Base-by-base conservation (phyloP, 2,329 filamentous ascomycete species). In the Malbranchea zuffiana region DNA sequence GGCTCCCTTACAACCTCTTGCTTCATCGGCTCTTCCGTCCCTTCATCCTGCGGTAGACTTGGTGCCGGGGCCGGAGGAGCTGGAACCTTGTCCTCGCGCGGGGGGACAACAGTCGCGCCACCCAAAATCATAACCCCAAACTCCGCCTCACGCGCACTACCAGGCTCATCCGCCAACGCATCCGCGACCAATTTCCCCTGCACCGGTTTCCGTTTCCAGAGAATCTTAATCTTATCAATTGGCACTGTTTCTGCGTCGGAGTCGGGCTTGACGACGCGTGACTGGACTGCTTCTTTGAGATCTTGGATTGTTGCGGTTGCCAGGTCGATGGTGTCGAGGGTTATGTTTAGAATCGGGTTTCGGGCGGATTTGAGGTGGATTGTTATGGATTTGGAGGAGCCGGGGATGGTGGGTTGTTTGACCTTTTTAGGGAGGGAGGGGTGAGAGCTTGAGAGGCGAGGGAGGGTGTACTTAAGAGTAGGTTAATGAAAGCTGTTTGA, bases 101-200 rank as follows among this genome's bases (percentile, higher is more conserved):
- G 32, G 11, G 39, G 29, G 1, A 64, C 49, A n/a, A 60, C 57
- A 16, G 63, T 62, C 15, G 69, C 74, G 10, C 84, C 86, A 3
- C 81, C 82, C 55, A 94, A 75, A 13, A 95, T 71, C 86, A 96
- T 96, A 38, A 95, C 72, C 1, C 76, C 76, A 44, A 96, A 78
- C 57, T 94, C 86, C 0, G 88, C 67, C 15, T 61, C 59, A 38
- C 56, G 60, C 7, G 63, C 67, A 1, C 59, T 47, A 12, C 49
- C 68, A 18, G 62, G 67, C 29, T 73, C 74, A 3, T 72, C 67
- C 0, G 67, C 68, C 1, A 87, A 48, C 1, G 92, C 55, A 40
- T 94, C 87, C 39, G 74, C 74, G 4, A 95, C 61, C 1, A 81
- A 76, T 64, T 88, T 90, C 47, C 93, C 85, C 0, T 71, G 56